These are phyloP conservation scores for Pouteria campechiana DNA, from an alignment of 179 eudicot species.

Conservation along the genomic window DNA sequence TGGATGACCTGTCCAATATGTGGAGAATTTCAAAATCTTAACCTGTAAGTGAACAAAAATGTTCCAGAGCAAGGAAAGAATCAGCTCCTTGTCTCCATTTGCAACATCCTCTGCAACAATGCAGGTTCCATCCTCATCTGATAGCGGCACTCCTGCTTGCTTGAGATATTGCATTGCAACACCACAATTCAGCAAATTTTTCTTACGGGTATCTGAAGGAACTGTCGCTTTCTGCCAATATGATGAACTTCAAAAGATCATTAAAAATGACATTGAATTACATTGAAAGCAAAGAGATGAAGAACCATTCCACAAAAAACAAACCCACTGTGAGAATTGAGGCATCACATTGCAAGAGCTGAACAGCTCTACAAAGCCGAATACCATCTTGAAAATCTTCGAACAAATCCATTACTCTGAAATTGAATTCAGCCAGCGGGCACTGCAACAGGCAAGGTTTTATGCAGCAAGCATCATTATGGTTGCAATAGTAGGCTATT, in stretches of 20 bases:
- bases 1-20: no score
- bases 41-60: constrained; percentile 93
- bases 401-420: constrained; percentile 60
- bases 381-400: constrained; percentile 82
- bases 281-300: neutral
- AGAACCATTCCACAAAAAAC: neutral
- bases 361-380: constrained; percentile 82
- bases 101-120: constrained; percentile 64
- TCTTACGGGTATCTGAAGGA: constrained; percentile 71
- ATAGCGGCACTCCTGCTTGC: constrained; percentile 53
- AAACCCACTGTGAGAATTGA: constrained; percentile 62
- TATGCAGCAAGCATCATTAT: no score
- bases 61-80: constrained; percentile 79
- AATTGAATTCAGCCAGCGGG: constrained; percentile 69
- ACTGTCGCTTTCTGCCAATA: constrained; percentile 65
- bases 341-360: constrained; percentile 65
- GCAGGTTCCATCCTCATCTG: constrained; percentile 63
- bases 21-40: no score
- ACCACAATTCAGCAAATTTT: constrained; percentile 63
- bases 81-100: constrained; percentile 78
- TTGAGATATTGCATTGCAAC: constrained; percentile 64
- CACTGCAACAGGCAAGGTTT: constrained; percentile 48
- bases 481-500: no score
- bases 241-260: constrained; percentile 6
- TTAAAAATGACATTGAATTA: neutral